These are phyloP conservation scores for Olyra latifolia DNA, from an alignment of 176 grass and related monocot genomes.

Conservation along the genomic window DNA sequence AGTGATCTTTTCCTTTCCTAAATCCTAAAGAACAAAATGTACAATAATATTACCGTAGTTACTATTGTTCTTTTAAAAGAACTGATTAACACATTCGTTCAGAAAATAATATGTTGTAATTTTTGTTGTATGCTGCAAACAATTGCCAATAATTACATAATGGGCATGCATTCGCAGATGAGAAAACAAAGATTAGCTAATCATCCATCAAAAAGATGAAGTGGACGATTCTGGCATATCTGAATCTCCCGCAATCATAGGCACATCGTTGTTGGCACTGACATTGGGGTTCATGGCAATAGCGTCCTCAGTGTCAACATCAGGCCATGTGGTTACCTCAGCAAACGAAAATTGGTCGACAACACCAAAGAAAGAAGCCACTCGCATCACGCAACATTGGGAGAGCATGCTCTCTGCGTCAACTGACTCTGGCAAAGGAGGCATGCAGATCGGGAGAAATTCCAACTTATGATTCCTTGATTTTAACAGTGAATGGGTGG, in stretches of 20 bases:
- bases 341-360: constrained; percentile 53
- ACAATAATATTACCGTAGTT: no score
- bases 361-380: constrained; percentile 52
- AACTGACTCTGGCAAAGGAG: constrained; percentile 65
- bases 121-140: not conserved
- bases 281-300: not conserved
- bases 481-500: constrained; percentile 58
- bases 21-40: no score
- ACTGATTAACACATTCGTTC: not conserved
- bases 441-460: constrained; percentile 59
- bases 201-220: constrained; percentile 17
- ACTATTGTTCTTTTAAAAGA: no score
- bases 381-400: constrained; percentile 61
- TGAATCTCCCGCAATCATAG: not conserved
- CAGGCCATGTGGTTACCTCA: constrained; percentile 47
- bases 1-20: no score
- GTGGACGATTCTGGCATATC: not conserved
- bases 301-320: constrained; percentile 28
- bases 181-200: not conserved
- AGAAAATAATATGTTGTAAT: not conserved
- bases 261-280: not conserved
- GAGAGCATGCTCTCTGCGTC: constrained; percentile 55
- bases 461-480: constrained; percentile 43
- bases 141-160: not conserved
- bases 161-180: not conserved